Conservation (phyloP, 2,329 filamentous ascomycete species). For the Paraphoma chrysanthemicola region DNA sequence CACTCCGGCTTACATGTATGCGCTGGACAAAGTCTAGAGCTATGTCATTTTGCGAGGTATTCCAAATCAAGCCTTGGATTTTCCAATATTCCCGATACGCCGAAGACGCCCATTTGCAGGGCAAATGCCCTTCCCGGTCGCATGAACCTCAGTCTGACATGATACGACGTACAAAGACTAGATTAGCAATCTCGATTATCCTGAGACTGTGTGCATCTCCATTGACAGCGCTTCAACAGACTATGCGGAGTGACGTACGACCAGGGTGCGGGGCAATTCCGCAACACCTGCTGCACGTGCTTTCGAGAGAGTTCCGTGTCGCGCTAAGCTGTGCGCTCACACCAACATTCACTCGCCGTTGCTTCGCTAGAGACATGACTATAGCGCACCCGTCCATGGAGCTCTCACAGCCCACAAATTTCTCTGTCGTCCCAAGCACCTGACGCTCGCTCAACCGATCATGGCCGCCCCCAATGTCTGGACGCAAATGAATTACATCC, state of each 20-base stretch:
- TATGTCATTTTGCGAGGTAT: no score
- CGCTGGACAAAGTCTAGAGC: no score
- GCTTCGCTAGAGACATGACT: no score
- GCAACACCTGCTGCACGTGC: constrained; percentile 22
- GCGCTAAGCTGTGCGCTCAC: background rate
- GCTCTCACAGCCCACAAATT: background rate
- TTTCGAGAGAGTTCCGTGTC: constrained; percentile 26
- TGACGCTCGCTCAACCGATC: background rate
- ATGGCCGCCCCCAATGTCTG: constrained; percentile 53
- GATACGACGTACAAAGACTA: no score
- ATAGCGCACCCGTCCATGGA: no score
- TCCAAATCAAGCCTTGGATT: no score
- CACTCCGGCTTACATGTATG: no score
- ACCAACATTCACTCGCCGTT: background rate
- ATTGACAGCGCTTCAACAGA: background rate
- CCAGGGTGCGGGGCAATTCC: background rate
- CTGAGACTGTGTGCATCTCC: background rate
- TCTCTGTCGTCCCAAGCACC: background rate
- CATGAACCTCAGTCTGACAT: no score
- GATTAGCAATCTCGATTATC: background rate
- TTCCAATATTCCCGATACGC: background rate
- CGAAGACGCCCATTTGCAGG: background rate
- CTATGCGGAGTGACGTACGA: background rate
- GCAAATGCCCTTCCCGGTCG: background rate
- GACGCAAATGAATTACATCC: constrained; percentile 59